Evolutionary conservation across 2,329 filamentous ascomycete genomes (phyloP).

Genomic region (Exophiala calicioides): DNA sequence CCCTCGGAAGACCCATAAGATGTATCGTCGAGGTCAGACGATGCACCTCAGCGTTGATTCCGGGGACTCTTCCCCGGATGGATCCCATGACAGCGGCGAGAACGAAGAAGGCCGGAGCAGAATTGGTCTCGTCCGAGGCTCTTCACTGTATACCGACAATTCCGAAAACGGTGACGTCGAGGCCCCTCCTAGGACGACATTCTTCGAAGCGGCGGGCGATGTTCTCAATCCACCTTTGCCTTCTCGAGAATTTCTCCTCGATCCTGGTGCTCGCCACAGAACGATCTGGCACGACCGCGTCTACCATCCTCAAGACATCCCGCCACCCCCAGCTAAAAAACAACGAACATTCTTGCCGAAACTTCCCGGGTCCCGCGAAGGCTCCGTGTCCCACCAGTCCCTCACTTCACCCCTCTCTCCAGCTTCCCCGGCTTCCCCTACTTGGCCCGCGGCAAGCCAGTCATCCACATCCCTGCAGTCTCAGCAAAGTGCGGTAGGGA

Average conservation of each 20-base stretch:
- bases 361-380: constrained; percentile 9
- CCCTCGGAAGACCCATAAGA: constrained; percentile 64
- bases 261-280: constrained; percentile 76
- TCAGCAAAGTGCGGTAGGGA: constrained; percentile 50
- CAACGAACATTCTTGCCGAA: constrained; percentile 41
- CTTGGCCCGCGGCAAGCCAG: constrained; percentile 12
- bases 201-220: constrained; percentile 94
- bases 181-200: constrained; percentile 83
- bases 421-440: constrained; percentile 6
- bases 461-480: constrained; percentile 37
- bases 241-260: constrained; percentile 75
- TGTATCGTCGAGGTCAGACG: constrained; percentile 78
- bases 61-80: constrained; percentile 34
- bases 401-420: constrained; percentile 1
- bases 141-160: constrained; percentile 50
- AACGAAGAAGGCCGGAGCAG: constrained; percentile 1
- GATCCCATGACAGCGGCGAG: constrained; percentile 3
- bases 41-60: constrained; percentile 49
- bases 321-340: constrained; percentile 64
- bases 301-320: constrained; percentile 92
- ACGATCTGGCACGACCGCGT: constrained; percentile 97
- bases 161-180: constrained; percentile 48
- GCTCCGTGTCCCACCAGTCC: too few relatives aligned
- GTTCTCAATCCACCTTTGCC: constrained; percentile 88
- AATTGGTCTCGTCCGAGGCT: constrained; percentile 47